Evolutionary conservation across 1,139 yeast species (phyloP).

Genomic region (Dujonia santamariae): DNA sequence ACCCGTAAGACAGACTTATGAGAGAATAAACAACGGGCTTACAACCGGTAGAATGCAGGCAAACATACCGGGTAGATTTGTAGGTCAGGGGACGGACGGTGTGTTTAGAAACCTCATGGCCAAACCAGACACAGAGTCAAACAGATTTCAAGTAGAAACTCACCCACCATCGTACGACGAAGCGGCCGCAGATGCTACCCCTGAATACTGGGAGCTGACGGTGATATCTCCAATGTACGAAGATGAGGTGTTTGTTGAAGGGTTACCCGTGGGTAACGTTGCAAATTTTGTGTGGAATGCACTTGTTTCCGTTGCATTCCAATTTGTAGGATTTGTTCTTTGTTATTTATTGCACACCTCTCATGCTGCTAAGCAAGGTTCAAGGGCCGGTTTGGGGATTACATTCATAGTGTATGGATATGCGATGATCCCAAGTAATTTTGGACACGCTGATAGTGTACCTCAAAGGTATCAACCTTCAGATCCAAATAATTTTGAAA

Average conservation of each 20-base stretch:
- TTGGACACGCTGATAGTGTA: constrained; percentile 37
- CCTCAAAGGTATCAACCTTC: constrained; percentile 48
- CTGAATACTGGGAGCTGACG: constrained; percentile 95
- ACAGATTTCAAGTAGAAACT: constrained; percentile 35
- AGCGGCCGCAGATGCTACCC: constrained; percentile 92
- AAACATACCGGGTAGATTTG: constrained; percentile 42
- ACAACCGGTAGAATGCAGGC: constrained; percentile 45
- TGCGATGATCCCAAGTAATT: constrained; percentile 61
- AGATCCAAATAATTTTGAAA: constrained; percentile 56
- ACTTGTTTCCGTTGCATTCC: constrained; percentile 85
- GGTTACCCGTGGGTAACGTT: constrained; percentile 92
- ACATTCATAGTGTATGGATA: constrained; percentile 80
- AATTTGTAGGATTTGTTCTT: constrained; percentile 86
- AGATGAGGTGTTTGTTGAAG: constrained; percentile 92
- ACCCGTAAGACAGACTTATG: constrained; percentile 44
- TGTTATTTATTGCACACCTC: constrained; percentile 92
- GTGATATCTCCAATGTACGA: constrained; percentile 77
- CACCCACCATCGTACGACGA: constrained; percentile 94
- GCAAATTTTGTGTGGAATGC: constrained; percentile 89
- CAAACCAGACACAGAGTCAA: constrained; percentile 63
- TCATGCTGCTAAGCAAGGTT: constrained; percentile 96
- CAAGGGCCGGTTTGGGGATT: constrained; percentile 87
- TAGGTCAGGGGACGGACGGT: constrained; percentile 74
- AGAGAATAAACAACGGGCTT: constrained; percentile 42
- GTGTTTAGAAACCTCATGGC: constrained; percentile 91